phyloP scores from a whole-genome alignment of 371 early-diverging fungal species.

The Mortierella sp. region DNA sequence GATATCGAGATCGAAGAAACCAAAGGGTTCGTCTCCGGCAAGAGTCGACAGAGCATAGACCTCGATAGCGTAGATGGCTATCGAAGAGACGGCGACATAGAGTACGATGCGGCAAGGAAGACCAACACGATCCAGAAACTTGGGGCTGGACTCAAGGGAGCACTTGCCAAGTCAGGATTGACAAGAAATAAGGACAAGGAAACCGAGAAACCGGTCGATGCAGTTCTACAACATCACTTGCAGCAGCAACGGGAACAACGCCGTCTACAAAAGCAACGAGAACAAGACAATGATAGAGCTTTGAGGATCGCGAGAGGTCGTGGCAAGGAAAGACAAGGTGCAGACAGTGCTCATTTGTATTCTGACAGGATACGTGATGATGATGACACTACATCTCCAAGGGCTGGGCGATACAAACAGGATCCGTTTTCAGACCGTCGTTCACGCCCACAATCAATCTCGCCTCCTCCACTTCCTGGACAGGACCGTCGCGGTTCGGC shows the following conservation, averaged over 20 bases:
- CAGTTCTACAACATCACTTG: conserved; percentile 24
- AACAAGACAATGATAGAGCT: conserved; percentile 1
- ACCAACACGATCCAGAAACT: conserved; percentile 20
- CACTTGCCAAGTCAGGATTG: conserved; percentile 27
- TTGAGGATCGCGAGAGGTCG: conserved; percentile 13
- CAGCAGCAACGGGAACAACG: conserved; percentile 12
- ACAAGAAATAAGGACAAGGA: conserved; percentile 15
- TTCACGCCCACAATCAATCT: conserved; percentile 27
- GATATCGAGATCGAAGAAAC: conserved; percentile 47
- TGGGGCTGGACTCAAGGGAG: conserved; percentile 37
- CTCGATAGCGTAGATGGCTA: neutral
- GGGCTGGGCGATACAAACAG: neutral
- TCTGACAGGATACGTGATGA: neutral
- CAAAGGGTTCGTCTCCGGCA: conserved; percentile 39
- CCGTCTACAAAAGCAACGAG: conserved; percentile 11
- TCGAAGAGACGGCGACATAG: neutral
- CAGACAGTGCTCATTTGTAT: conserved; percentile 17
- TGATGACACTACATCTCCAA: conserved; percentile 6
- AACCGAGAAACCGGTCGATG: conserved; percentile 21
- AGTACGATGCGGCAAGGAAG: conserved; percentile 9
- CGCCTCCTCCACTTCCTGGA: conserved; percentile 32
- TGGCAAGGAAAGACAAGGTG: conserved; percentile 11
- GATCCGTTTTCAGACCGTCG: conserved; percentile 8
- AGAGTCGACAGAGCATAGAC: conserved; percentile 35
- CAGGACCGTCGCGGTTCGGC: conserved; percentile 21